Evolutionary conservation across 73 alveolate species (phyloP).

Genomic region (Paramecium caudatum): DNA sequence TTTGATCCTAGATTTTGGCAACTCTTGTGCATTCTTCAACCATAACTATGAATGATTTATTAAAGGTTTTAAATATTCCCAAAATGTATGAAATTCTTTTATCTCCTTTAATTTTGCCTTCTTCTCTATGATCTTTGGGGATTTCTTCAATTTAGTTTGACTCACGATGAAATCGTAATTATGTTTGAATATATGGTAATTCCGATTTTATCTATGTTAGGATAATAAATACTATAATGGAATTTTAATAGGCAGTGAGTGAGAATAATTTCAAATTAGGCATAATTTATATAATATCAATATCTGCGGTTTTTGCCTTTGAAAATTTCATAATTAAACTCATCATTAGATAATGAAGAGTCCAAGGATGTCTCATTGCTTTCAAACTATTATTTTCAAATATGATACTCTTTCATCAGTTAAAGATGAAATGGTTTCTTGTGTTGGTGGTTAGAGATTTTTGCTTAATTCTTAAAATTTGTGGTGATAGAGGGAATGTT

Average conservation of each 20-base stretch:
- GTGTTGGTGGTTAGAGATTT: constrained; percentile 1
- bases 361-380: constrained; percentile 59
- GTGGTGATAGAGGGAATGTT: not conserved
- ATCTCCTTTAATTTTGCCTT: constrained; percentile 32
- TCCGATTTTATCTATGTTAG: constrained; percentile 40
- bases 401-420: constrained; percentile 50
- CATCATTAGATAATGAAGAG: constrained; percentile 65
- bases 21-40: constrained; percentile 52
- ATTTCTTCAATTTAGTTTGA: not conserved
- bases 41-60: constrained; percentile 17
- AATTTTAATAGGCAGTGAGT: constrained; percentile 10
- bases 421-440: constrained; percentile 60
- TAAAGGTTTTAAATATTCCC: constrained; percentile 22
- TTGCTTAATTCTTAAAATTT: constrained; percentile 25
- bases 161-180: not conserved
- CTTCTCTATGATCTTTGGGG: not conserved
- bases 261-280: constrained; percentile 24
- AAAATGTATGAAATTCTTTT: constrained; percentile 13
- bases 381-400: constrained; percentile 17
- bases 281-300: constrained; percentile 12
- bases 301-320: constrained; percentile 2
- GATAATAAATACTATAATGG: not conserved
- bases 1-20: constrained; percentile 13
- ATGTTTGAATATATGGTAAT: not conserved
- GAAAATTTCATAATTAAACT: not conserved